Percentiles rank a stretch among this genome's conserved stretches.
These are phyloP conservation scores for Coniosporium tulheliwenetii DNA, from an alignment of 2,329 filamentous ascomycete genomes.

Conservation along the genomic window DNA sequence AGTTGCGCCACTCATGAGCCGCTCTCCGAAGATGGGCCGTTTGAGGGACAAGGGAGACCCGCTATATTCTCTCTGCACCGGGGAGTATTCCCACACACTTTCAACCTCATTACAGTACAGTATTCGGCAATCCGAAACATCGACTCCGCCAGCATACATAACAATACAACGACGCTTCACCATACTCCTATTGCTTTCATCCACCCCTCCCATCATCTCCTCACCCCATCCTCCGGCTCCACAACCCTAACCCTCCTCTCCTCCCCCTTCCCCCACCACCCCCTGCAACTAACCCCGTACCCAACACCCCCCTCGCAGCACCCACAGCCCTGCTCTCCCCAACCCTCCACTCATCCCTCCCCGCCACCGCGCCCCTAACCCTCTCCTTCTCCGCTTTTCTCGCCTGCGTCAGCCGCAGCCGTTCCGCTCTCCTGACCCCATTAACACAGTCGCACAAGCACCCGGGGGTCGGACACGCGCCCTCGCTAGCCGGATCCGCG, in stretches of 20 bases:
- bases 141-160: too few relatives aligned
- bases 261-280: neutral
- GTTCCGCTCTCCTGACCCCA: constrained; percentile 21
- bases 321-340: constrained; percentile 26
- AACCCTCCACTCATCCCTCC: constrained; percentile 25
- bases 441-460: constrained; percentile 45
- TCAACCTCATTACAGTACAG: too few relatives aligned
- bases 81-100: too few relatives aligned
- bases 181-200: neutral
- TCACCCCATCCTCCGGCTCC: neutral
- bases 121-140: too few relatives aligned
- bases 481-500: constrained; percentile 30
- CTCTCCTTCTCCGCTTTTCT: constrained; percentile 17
- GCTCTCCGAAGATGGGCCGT: too few relatives aligned
- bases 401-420: constrained; percentile 17
- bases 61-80: too few relatives aligned
- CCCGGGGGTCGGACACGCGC: constrained; percentile 41
- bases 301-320: constrained; percentile 10
- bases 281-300: neutral
- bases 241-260: constrained; percentile 1
- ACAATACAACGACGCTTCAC: too few relatives aligned
- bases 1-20: too few relatives aligned
- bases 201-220: neutral
- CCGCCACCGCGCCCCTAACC: constrained; percentile 17
- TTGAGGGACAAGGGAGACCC: too few relatives aligned